Conservation (phyloP, 2,329 filamentous ascomycete genomes). For the Ceratocystis smalleyi region DNA sequence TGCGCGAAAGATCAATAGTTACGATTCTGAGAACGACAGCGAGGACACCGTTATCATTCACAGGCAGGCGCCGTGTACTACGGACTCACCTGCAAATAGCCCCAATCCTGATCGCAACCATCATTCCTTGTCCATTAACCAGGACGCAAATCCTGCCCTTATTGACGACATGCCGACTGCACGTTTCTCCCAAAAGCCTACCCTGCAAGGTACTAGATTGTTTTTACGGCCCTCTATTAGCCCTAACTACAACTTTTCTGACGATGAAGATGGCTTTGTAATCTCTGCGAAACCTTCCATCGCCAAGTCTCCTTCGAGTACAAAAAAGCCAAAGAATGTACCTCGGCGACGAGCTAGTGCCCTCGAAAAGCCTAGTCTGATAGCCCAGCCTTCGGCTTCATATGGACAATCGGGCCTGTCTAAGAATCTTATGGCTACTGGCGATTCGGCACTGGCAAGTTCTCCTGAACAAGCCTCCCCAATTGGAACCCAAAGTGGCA, state of each 20-base stretch:
- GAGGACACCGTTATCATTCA: constrained; percentile 1
- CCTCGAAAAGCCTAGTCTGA: neutral
- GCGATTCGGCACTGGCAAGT: too few species aligned
- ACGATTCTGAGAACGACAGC: neutral
- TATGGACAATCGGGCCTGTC: neutral
- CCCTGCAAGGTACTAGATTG: neutral
- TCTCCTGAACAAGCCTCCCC: neutral
- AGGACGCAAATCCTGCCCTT: neutral
- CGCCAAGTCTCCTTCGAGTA: neutral
- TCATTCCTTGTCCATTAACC: neutral
- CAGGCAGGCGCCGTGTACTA: neutral
- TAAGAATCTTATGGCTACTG: neutral
- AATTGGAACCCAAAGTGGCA: neutral
- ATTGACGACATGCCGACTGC: neutral
- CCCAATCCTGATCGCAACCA: neutral
- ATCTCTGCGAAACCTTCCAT: neutral
- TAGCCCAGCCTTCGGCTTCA: neutral
- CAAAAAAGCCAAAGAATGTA: neutral
- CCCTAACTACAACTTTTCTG: constrained; percentile 19
- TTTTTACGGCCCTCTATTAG: constrained; percentile 16
- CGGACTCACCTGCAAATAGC: neutral
- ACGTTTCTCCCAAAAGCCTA: neutral
- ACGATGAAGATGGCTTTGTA: constrained; percentile 19
- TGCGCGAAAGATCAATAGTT: too few species aligned
- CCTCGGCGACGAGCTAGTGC: neutral